phyloP scores from a whole-genome alignment of 305 asterid species.

The Fraxinus albicans region DNA sequence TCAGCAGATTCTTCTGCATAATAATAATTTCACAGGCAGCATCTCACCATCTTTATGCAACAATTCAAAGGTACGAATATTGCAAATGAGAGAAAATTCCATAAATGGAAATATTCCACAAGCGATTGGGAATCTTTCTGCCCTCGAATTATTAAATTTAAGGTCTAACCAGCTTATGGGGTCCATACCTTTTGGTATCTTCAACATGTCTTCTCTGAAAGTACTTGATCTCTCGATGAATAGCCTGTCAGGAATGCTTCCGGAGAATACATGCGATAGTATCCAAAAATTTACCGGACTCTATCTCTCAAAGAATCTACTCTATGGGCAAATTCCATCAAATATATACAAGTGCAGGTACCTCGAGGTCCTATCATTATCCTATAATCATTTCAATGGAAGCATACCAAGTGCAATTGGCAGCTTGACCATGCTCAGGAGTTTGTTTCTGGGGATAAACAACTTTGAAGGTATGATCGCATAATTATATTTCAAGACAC shows the following conservation, averaged over 20 bases:
- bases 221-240: not conserved
- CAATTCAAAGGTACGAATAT: constrained; percentile 16
- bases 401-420: constrained; percentile 39
- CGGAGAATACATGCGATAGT: constrained; percentile 1
- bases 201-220: not conserved
- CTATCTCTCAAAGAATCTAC: not conserved
- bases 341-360: constrained; percentile 33
- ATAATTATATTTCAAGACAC: not conserved
- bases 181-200: not conserved
- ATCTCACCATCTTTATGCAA: constrained; percentile 27
- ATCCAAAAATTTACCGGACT: not conserved
- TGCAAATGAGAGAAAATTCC: not conserved
- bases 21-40: constrained; percentile 23
- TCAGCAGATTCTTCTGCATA: not conserved
- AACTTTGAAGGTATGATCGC: constrained; percentile 24
- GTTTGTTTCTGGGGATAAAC: constrained; percentile 24
- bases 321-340: not conserved
- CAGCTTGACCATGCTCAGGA: constrained; percentile 22
- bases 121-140: constrained; percentile 22
- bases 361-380: constrained; percentile 28
- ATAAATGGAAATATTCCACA: constrained; percentile 22
- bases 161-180: constrained; percentile 11
- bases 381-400: constrained; percentile 42
- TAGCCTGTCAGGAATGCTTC: constrained; percentile 18
- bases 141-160: constrained; percentile 2